Evolutionary conservation across 768 basidiomycete species (phyloP).

Genomic region (Xerocomellus amylosporus): DNA sequence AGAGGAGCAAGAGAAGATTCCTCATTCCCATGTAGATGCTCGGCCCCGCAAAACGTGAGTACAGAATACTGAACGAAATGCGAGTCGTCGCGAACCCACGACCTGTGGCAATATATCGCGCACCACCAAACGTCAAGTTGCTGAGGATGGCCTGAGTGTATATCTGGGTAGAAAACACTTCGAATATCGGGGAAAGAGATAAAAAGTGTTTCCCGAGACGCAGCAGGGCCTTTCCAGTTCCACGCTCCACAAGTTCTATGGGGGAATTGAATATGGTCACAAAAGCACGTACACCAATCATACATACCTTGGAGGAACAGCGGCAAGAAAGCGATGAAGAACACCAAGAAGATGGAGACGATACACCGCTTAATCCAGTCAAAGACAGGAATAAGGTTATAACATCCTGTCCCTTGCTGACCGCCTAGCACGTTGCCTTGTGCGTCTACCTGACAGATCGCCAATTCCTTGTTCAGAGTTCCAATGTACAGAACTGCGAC

Average conservation of each 20-base stretch:
- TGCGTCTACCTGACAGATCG: slow-evolving; percentile 84
- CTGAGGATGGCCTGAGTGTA: slow-evolving; percentile 96
- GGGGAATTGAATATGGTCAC: slow-evolving; percentile 2
- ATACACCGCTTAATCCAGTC: slow-evolving; percentile 98
- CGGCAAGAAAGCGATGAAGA: slow-evolving; percentile 96
- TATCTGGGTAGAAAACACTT: slow-evolving; percentile 98
- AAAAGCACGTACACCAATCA: not conserved
- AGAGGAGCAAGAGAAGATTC: slow-evolving; percentile 85
- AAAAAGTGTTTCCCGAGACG: slow-evolving; percentile 96
- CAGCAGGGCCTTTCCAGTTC: slow-evolving; percentile 90
- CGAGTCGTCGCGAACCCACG: slow-evolving; percentile 98
- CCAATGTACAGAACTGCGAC: slow-evolving; percentile 84
- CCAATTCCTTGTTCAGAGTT: slow-evolving; percentile 90
- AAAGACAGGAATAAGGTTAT: slow-evolving; percentile 94
- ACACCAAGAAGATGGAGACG: slow-evolving; percentile 97
- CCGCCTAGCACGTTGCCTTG: slow-evolving; percentile 75
- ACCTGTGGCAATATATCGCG: slow-evolving; percentile 98
- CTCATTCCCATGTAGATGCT: slow-evolving; percentile 99
- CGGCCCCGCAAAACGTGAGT: slow-evolving; percentile 98
- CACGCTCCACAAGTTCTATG: slow-evolving; percentile 91
- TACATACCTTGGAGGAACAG: slow-evolving; percentile 88
- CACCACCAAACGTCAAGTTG: slow-evolving; percentile 97
- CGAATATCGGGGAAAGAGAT: slow-evolving; percentile 95
- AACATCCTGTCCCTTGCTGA: slow-evolving; percentile 77
- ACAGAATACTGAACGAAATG: slow-evolving; percentile 93